These are phyloP conservation scores for Herpotrichia juniperi DNA, from an alignment of 2,329 filamentous ascomycete genomes.

Conservation along the genomic window DNA sequence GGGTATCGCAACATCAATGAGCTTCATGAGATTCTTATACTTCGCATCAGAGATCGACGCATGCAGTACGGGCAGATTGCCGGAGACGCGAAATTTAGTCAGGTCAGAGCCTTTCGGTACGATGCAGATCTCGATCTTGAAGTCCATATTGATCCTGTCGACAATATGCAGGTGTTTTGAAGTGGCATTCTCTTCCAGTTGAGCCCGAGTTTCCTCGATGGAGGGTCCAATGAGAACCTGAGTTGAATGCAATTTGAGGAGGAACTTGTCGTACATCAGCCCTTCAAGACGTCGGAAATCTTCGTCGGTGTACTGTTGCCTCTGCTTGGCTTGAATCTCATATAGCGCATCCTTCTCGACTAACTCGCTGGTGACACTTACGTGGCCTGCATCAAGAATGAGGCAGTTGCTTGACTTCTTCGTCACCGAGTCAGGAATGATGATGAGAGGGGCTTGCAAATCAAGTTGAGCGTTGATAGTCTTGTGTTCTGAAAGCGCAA, in stretches of 20 bases:
- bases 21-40: constrained; percentile 95
- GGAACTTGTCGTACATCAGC: constrained; percentile 97
- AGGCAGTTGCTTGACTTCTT: constrained; percentile 81
- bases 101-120: constrained; percentile 94
- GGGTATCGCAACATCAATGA: constrained; percentile 94
- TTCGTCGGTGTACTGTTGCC: constrained; percentile 82
- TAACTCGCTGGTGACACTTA: constrained; percentile 90
- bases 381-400: constrained; percentile 95
- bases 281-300: constrained; percentile 88
- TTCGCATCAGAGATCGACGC: constrained; percentile 92
- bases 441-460: constrained; percentile 93
- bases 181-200: constrained; percentile 72
- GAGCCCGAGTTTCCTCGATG: constrained; percentile 84
- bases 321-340: constrained; percentile 90
- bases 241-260: constrained; percentile 90
- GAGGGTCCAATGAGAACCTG: constrained; percentile 95
- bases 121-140: constrained; percentile 94
- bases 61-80: constrained; percentile 89
- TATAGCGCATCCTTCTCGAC: constrained; percentile 90
- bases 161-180: constrained; percentile 83
- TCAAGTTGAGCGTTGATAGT: constrained; percentile 96
- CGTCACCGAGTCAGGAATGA: constrained; percentile 92
- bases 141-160: constrained; percentile 96
- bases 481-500: constrained; percentile 96
- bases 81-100: constrained; percentile 88